Base-by-base conservation (phyloP, 306 rosid genomes). In the Phaseolus lunatus region DNA sequence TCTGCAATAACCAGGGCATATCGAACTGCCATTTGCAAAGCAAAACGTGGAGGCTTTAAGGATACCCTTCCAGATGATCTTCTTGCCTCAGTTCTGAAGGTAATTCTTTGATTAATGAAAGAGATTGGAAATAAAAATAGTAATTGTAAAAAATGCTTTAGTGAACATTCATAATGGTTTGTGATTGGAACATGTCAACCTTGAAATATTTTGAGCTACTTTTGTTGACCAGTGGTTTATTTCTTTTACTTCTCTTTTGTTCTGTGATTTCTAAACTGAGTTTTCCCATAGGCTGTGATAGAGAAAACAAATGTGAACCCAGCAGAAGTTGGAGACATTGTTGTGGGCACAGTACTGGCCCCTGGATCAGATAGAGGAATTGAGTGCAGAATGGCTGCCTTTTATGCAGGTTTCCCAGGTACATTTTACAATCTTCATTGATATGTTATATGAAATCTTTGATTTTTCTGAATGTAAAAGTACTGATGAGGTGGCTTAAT, bases 331-430 rank as follows among this genome's bases (percentile, higher is more conserved):
- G 96, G 96, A 62, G 97, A 95, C 70, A 90, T 92, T 76, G 86
- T 95, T 73, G 98, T 95, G 50, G 98, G 98, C 65, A 95, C 97
- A 12, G 98, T 92, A 56, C 65, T 86, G 78, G 95, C 82, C 57
- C 97, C 97, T 63, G 98, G 98, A 73, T 92, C 98, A 61, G 84
- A 79, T 50, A 87, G 92, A 92, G 98, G 93, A 48, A 88, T 72
- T 16, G 98, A 90, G 50, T 95, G 98, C 87, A 89, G 93, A 85
- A 95, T 95, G 95, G 98, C 95, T 1, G 89, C 96, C 16, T 88
- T 95, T 70, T 95, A 88, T 69, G 96, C 96, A 29, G 96, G 98
- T 79, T 90, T 95, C 82, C 97, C 97, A 1, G 97, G 98, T 92
- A 84, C 61, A 58, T 57, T 83, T 72, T 70, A 5, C 12, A 31